Evolutionary conservation across 139 green algal genomes (phyloP).

Genomic region (Micractinium sp.): DNA sequence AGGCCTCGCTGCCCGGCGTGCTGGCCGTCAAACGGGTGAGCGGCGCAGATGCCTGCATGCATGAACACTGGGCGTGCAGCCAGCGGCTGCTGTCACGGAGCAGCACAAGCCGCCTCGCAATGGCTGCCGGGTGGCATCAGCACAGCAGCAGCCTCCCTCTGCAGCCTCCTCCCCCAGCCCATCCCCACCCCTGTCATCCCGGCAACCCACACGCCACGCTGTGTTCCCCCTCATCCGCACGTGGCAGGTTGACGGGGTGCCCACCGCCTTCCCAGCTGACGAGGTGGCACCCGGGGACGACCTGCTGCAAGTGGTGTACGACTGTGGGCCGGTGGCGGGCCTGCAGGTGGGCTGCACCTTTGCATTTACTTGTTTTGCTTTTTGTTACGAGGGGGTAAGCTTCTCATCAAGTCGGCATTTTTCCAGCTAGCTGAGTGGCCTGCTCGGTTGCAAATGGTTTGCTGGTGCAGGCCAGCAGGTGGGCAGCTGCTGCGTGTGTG

Average conservation of each 20-base stretch:
- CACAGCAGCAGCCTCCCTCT: no score
- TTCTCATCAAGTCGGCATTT: no score
- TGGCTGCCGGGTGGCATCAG: no score
- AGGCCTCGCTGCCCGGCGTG: slow-evolving; percentile 80
- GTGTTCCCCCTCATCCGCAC: neutral
- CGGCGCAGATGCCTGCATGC: neutral
- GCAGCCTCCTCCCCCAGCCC: no score
- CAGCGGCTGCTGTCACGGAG: no score
- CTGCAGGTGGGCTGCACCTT: slow-evolving; percentile 20
- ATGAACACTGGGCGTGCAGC: neutral
- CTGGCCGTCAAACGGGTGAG: slow-evolving; percentile 78
- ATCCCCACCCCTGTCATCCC: neutral
- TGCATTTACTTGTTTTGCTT: no score
- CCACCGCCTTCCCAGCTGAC: slow-evolving; percentile 80
- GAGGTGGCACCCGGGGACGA: slow-evolving; percentile 75
- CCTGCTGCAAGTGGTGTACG: slow-evolving; percentile 78
- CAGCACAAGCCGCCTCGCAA: no score
- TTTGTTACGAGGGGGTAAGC: no score
- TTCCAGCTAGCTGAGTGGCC: no score
- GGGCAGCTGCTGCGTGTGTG: no score
- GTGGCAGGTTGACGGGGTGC: slow-evolving; percentile 65
- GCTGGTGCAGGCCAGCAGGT: no score
- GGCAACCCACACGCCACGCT: neutral
- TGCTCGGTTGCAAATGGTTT: no score
- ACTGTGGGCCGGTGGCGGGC: slow-evolving; percentile 64